These are phyloP conservation scores for Erythrophleum fordii DNA, from an alignment of 306 rosid species.

Conservation along the genomic window DNA sequence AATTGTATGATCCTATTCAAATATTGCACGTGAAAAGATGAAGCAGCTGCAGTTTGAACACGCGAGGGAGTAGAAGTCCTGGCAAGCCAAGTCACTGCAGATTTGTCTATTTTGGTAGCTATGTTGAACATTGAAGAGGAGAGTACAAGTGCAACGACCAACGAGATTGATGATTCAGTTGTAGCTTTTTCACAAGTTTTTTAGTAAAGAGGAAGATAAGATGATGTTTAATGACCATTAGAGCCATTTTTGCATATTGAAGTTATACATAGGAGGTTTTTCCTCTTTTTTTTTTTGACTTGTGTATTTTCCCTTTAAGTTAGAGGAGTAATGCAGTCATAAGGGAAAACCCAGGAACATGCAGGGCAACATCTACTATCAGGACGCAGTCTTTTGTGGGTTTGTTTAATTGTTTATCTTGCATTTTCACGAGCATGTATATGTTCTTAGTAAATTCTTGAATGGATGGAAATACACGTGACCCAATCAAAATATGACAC, in stretches of 20 bases:
- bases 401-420: not conserved
- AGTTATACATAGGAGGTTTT: not conserved
- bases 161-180: constrained; percentile 29
- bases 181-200: constrained; percentile 42
- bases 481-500: too few species aligned
- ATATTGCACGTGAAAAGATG: not conserved
- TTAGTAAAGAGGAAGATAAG: constrained; percentile 38
- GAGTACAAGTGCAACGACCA: not conserved
- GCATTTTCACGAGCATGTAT: not conserved
- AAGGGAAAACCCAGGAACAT: not conserved
- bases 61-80: constrained; percentile 21
- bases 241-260: not conserved
- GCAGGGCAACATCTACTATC: not conserved
- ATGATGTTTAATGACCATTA: not conserved
- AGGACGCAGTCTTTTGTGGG: not conserved
- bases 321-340: not conserved
- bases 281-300: not conserved
- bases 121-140: constrained; percentile 30
- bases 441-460: too few species aligned
- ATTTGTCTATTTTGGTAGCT: constrained; percentile 33
- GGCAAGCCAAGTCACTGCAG: constrained; percentile 32
- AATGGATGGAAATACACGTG: too few species aligned
- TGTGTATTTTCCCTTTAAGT: not conserved
- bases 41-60: constrained; percentile 39
- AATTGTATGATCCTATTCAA: constrained; percentile 7